Conservation (phyloP, 2,329 filamentous ascomycete genomes). For the Cladophialophora exuberans region DNA sequence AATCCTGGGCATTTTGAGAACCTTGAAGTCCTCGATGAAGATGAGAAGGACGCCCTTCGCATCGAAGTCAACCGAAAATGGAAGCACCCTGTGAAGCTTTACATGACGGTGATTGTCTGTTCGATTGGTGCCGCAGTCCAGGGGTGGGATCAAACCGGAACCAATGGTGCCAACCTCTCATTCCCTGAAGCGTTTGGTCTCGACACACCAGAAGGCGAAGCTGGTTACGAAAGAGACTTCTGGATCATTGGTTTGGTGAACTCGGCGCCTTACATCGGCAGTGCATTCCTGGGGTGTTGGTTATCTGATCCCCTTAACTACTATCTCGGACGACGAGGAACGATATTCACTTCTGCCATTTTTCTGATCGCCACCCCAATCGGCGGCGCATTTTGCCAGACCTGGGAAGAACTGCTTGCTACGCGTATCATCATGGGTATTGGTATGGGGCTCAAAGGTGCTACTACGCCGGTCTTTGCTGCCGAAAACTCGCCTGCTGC, state of each 20-base stretch:
- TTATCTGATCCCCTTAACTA: conserved; percentile 37
- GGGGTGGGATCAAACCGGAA: conserved; percentile 49
- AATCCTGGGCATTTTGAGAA: conserved; percentile 27
- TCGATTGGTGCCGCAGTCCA: conserved; percentile 49
- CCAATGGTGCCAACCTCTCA: conserved; percentile 49
- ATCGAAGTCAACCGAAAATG: conserved; percentile 42
- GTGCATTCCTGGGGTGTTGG: conserved; percentile 57
- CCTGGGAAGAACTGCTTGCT: conserved; percentile 36
- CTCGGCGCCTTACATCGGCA: conserved; percentile 60
- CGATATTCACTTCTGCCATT: conserved; percentile 39
- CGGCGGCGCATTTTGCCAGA: conserved; percentile 34
- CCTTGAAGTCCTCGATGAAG: conserved; percentile 39
- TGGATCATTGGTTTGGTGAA: conserved; percentile 54
- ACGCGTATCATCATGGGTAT: conserved; percentile 37
- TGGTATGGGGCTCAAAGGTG: conserved; percentile 38
- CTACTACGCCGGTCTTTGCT: conserved; percentile 37
- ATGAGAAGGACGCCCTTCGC: conserved; percentile 41
- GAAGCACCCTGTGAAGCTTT: conserved; percentile 42
- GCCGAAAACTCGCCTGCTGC: conserved; percentile 36
- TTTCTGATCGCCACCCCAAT: conserved; percentile 38
- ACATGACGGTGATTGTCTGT: conserved; percentile 44
- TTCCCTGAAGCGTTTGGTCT: conserved; percentile 44
- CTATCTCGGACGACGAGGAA: conserved; percentile 36
- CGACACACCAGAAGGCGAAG: conserved; percentile 25
- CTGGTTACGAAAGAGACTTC: conserved; percentile 31